Evolutionary conservation across 1,284 basidiomycete species (phyloP).

Genomic region (Sanghuangporus sanghuang): DNA sequence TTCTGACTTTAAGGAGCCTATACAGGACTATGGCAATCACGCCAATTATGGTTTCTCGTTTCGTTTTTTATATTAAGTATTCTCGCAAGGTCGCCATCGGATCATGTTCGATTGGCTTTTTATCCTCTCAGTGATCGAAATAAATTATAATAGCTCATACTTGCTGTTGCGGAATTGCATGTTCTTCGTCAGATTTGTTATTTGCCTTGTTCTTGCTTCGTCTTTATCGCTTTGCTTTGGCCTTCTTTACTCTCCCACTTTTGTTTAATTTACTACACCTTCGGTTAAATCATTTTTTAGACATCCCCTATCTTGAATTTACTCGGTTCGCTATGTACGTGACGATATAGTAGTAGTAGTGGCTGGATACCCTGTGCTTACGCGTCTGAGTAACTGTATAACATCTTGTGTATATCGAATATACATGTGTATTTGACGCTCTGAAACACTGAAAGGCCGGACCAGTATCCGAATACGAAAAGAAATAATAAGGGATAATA

Average conservation of each 20-base stretch:
- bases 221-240: too few relatives aligned
- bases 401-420: background rate
- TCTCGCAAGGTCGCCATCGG: background rate
- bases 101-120: background rate
- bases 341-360: background rate
- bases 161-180: slow-evolving; percentile 2
- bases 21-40: background rate
- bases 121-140: background rate
- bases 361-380: background rate
- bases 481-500: background rate
- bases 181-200: background rate
- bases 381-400: background rate
- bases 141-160: background rate
- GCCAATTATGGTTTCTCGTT: background rate
- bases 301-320: too few relatives aligned
- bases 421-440: background rate
- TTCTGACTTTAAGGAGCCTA: background rate
- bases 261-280: background rate
- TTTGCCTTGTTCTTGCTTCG: background rate
- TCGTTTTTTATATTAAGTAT: slow-evolving; percentile 8
- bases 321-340: background rate
- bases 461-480: background rate
- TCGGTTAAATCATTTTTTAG: background rate
- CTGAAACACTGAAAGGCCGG: background rate
- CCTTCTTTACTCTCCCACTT: background rate